Conservation (phyloP, 768 basidiomycete genomes). For the Kockovaella imperatae region DNA sequence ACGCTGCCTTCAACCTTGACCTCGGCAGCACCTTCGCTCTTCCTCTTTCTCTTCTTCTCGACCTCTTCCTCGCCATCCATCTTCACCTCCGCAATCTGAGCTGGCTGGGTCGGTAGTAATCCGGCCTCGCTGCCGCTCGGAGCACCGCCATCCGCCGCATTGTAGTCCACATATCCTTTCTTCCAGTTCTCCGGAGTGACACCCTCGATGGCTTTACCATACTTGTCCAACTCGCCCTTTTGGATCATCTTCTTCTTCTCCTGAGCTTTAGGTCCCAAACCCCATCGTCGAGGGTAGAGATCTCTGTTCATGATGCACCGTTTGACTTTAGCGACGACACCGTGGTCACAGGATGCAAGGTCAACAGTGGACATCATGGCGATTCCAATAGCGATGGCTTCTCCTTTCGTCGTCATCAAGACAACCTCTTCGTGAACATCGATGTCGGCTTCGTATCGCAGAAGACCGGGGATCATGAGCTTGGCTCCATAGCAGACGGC, state of each 20-base stretch:
- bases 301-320: conserved; percentile 98
- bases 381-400: conserved; percentile 87
- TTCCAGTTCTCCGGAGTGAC: conserved; percentile 87
- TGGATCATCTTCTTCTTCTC: conserved; percentile 99
- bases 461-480: conserved; percentile 96
- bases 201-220: conserved; percentile 79
- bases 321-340: conserved; percentile 98
- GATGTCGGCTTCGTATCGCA: conserved; percentile 91
- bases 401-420: conserved; percentile 97
- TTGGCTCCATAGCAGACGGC: conserved; percentile 99
- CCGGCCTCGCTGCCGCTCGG: background rate
- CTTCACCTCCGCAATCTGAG: conserved; percentile 12
- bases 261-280: conserved; percentile 89
- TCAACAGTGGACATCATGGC: conserved; percentile 99
- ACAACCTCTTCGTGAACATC: conserved; percentile 92
- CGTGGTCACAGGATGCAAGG: conserved; percentile 94
- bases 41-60: conserved; percentile 48
- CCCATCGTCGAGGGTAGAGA: conserved; percentile 96
- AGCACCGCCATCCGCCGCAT: conserved; percentile 51
- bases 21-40: conserved; percentile 28
- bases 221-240: conserved; percentile 92
- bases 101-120: conserved; percentile 13
- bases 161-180: conserved; percentile 88
- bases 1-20: conserved; percentile 17
- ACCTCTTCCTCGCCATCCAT: conserved; percentile 28